Conservation (phyloP, 75 land plant species). For the Ceratopteris richardii region DNA sequence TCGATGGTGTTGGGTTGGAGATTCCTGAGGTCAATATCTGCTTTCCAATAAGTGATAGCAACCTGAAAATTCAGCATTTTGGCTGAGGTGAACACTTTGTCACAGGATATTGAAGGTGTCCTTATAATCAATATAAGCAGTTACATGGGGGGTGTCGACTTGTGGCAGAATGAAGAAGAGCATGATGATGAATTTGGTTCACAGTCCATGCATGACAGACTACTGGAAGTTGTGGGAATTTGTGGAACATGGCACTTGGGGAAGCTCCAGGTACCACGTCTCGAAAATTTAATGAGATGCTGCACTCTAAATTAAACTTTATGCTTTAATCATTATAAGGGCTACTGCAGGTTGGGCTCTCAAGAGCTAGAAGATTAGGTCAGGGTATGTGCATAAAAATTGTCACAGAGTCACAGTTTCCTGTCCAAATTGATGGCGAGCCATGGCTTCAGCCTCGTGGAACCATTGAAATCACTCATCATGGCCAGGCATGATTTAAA, state of each 20-base stretch:
- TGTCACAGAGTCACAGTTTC: constrained; percentile 40
- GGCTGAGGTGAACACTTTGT: no score
- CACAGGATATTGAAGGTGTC: constrained; percentile 80
- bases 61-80: not conserved
- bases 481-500: constrained; percentile 47
- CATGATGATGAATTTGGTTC: constrained; percentile 68
- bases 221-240: constrained; percentile 83
- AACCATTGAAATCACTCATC: constrained; percentile 58
- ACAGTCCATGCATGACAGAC: constrained; percentile 81
- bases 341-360: constrained; percentile 61
- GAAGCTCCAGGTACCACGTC: constrained; percentile 90
- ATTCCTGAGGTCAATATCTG: constrained; percentile 52
- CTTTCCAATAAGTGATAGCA: not conserved
- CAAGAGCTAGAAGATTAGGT: constrained; percentile 63
- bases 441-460: constrained; percentile 70
- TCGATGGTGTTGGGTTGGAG: constrained; percentile 56
- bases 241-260: constrained; percentile 93
- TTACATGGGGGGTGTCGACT: constrained; percentile 94
- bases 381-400: constrained; percentile 52
- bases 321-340: no score
- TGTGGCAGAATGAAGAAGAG: constrained; percentile 90
- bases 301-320: no score
- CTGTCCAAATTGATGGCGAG: constrained; percentile 83
- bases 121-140: constrained; percentile 79
- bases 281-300: no score